Evolutionary conservation across 2,329 filamentous ascomycete species (phyloP).

Genomic region (Claviceps digitariae): DNA sequence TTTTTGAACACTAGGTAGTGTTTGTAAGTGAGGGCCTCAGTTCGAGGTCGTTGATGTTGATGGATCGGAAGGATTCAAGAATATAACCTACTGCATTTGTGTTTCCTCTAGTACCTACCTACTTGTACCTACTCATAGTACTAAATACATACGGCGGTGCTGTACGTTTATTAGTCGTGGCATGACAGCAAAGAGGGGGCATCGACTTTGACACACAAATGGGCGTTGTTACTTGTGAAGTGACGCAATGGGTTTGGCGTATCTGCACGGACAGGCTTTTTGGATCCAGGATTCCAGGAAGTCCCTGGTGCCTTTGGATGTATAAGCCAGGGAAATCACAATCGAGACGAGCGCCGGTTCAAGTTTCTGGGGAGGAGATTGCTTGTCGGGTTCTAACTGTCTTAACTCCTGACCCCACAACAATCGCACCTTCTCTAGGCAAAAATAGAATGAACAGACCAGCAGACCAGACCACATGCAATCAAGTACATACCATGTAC

Average conservation of each 20-base stretch:
- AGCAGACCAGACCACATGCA: background rate
- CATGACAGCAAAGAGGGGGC: background rate
- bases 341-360: background rate
- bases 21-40: background rate
- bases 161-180: constrained; percentile 1
- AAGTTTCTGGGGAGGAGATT: background rate
- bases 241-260: background rate
- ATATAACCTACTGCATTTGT: background rate
- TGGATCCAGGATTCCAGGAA: too few species aligned
- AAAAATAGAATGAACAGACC: background rate
- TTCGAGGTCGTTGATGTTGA: background rate
- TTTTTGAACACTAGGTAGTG: background rate
- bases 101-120: background rate
- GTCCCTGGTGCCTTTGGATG: background rate
- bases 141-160: background rate
- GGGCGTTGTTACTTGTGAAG: background rate
- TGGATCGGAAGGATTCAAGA: background rate
- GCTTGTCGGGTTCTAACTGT: background rate
- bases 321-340: background rate
- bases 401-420: background rate
- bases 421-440: background rate
- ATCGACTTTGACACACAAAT: background rate
- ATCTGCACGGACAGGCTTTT: background rate
- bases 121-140: background rate
- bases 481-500: too few species aligned